Percentiles rank a stretch among this genome's conserved stretches.
phyloP scores from a whole-genome alignment of 306 rosid species.

The Dryas alaskensis region DNA sequence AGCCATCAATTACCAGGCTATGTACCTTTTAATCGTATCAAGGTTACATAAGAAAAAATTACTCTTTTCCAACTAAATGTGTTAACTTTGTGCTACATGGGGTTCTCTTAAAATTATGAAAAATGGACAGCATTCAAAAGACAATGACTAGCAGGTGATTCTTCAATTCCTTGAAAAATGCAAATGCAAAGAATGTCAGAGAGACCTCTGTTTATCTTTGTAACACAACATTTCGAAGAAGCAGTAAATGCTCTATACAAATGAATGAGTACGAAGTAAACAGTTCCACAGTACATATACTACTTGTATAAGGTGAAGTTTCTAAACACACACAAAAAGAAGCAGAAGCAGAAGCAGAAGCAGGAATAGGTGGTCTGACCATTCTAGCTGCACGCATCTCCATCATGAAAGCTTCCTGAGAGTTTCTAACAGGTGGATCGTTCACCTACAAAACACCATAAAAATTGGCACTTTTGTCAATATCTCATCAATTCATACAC shows the following conservation, averaged over 20 bases:
- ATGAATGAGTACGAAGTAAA: too few species aligned
- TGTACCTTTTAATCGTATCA: neutral
- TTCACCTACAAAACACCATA: conserved; percentile 49
- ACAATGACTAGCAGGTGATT: too few species aligned
- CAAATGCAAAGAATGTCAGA: too few species aligned
- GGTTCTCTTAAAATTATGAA: neutral
- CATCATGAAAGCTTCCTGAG: conserved; percentile 92
- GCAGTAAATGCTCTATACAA: too few species aligned
- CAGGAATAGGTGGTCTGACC: conserved; percentile 36
- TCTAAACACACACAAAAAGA: too few species aligned
- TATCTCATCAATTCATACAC: too few species aligned
- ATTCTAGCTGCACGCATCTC: conserved; percentile 90
- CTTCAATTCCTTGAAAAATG: too few species aligned
- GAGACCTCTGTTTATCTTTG: too few species aligned
- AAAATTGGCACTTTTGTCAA: too few species aligned
- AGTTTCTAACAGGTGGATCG: conserved; percentile 83
- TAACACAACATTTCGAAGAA: too few species aligned
- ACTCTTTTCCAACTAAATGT: neutral
- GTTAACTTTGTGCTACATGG: neutral
- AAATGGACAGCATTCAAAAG: neutral
- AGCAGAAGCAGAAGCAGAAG: neutral
- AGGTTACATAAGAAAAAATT: neutral
- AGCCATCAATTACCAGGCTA: neutral
- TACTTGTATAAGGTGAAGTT: too few species aligned
- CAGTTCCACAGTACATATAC: too few species aligned